These are phyloP conservation scores for Debaryomyces maramus DNA, from an alignment of 805 yeast genomes.

Conservation along the genomic window DNA sequence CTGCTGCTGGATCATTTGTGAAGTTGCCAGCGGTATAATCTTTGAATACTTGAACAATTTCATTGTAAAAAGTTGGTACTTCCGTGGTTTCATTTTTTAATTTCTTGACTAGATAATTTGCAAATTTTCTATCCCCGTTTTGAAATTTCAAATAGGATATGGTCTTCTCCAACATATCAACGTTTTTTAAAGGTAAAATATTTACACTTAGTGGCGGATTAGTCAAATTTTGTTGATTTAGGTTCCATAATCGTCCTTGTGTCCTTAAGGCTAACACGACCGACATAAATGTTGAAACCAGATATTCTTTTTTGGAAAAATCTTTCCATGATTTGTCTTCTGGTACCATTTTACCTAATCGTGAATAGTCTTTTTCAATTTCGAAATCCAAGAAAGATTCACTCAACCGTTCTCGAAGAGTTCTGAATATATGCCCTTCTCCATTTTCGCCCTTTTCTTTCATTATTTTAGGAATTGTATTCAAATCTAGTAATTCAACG, in stretches of 20 bases:
- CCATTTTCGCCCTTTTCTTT: not conserved
- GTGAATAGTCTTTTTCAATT: constrained; percentile 1
- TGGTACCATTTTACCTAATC: constrained; percentile 13
- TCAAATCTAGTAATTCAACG: constrained; percentile 10
- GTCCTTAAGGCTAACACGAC: constrained; percentile 51
- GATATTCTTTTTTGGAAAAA: constrained; percentile 13
- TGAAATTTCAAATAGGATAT: constrained; percentile 21
- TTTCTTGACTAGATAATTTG: constrained; percentile 17
- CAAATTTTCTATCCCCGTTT: constrained; percentile 20
- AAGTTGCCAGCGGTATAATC: constrained; percentile 58
- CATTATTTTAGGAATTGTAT: not conserved
- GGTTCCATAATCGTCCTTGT: constrained; percentile 47
- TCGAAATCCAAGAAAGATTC: not conserved
- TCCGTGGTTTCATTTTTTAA: constrained; percentile 6
- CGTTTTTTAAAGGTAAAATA: constrained; percentile 27
- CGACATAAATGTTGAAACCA: constrained; percentile 33
- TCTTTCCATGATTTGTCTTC: constrained; percentile 2
- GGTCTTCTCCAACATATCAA: constrained; percentile 12
- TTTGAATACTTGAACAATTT: constrained; percentile 47
- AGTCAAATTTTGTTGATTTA: constrained; percentile 26
- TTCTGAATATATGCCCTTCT: not conserved
- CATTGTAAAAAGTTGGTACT: constrained; percentile 24
- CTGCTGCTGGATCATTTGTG: constrained; percentile 43
- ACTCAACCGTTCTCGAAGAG: constrained; percentile 1
- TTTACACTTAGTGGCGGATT: constrained; percentile 35